These are phyloP conservation scores for Penicillium concentricum DNA, from an alignment of 2,329 filamentous ascomycete genomes.

Conservation along the genomic window DNA sequence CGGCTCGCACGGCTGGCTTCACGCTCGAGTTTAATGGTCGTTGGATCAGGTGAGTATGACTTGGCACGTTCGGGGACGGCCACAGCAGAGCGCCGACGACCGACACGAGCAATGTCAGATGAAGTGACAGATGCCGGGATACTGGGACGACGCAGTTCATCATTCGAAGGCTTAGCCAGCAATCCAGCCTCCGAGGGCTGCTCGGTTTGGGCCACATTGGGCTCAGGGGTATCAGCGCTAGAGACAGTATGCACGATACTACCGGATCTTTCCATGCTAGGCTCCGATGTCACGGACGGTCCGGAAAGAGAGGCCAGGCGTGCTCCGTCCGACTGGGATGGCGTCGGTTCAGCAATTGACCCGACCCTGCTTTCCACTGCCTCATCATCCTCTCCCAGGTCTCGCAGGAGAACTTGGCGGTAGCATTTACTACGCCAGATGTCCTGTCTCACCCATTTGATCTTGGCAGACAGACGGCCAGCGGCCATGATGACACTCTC, in stretches of 20 bases:
- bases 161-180: constrained; percentile 23
- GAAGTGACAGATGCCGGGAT: constrained; percentile 34
- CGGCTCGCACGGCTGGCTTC: constrained; percentile 39
- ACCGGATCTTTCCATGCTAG: constrained; percentile 21
- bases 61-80: constrained; percentile 29
- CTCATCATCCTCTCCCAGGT: constrained; percentile 72
- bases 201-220: constrained; percentile 14
- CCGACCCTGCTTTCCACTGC: constrained; percentile 14
- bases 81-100: constrained; percentile 30
- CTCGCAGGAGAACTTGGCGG: constrained; percentile 78
- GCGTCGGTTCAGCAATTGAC: constrained; percentile 31
- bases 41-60: constrained; percentile 24
- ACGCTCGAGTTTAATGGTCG: constrained; percentile 32
- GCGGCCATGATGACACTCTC: constrained; percentile 84
- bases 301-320: constrained; percentile 19
- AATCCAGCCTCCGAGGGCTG: constrained; percentile 15
- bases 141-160: constrained; percentile 34
- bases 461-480: constrained; percentile 76
- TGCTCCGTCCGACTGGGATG: constrained; percentile 9
- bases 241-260: constrained; percentile 25
- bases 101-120: constrained; percentile 27
- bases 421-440: constrained; percentile 93
- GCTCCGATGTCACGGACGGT: constrained; percentile 20
- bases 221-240: constrained; percentile 23
- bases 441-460: constrained; percentile 92